These are phyloP conservation scores for Fonsecaea erecta DNA, from an alignment of 2,329 filamentous ascomycete genomes.

Conservation along the genomic window DNA sequence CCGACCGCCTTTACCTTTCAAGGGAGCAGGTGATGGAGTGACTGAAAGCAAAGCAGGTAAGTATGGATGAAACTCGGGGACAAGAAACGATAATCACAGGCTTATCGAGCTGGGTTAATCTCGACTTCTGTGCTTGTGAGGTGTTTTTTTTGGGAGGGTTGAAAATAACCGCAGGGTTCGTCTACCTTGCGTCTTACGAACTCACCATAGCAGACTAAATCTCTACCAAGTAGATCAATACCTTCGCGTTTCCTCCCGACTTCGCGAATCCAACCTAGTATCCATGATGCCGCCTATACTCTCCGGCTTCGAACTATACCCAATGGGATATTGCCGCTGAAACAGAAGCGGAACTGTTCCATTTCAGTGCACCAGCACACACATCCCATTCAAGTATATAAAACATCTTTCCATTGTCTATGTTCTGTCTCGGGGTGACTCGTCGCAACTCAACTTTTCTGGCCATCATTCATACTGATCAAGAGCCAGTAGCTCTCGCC, in stretches of 20 bases:
- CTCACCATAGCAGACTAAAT: too few species aligned
- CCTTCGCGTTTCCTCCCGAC: slow-evolving; percentile 2
- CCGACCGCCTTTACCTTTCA: background rate
- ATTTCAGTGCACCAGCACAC: background rate
- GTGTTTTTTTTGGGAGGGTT: background rate
- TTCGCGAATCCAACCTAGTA: background rate
- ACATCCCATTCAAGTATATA: background rate
- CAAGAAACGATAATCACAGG: background rate
- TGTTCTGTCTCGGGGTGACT: background rate
- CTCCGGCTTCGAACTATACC: background rate
- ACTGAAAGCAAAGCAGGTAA: background rate
- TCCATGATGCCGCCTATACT: background rate
- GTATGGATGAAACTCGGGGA: slow-evolving; percentile 3
- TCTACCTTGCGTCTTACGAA: too few species aligned
- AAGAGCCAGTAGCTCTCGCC: background rate
- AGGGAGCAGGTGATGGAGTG: background rate
- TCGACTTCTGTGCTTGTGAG: background rate
- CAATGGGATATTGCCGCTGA: background rate
- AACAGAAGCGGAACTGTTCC: background rate
- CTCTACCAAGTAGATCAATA: background rate
- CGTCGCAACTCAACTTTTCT: background rate
- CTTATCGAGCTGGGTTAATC: background rate
- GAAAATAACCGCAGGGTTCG: background rate
- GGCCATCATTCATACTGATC: background rate
- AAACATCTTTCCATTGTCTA: background rate